phyloP scores from a whole-genome alignment of 805 yeast species.

The Myxozyma geophila region DNA sequence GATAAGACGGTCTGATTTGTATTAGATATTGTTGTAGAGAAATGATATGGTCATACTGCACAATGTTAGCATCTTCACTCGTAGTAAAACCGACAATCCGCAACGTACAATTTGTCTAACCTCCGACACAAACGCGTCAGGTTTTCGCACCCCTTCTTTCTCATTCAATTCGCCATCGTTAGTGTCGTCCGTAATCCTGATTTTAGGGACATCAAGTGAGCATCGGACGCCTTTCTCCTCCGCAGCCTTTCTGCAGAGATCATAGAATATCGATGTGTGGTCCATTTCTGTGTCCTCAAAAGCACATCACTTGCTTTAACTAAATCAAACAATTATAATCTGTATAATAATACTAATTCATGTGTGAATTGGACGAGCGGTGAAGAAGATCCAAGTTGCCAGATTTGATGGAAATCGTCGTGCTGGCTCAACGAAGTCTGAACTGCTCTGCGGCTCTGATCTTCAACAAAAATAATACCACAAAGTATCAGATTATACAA shows the following conservation, averaged over 20 bases:
- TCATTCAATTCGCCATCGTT: background rate
- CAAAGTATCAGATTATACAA: too few relatives aligned
- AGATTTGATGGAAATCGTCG: too few relatives aligned
- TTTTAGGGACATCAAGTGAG: conserved; percentile 6
- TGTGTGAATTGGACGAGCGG: too few relatives aligned
- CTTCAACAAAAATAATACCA: too few relatives aligned
- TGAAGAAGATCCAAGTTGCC: too few relatives aligned
- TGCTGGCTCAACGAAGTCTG: too few relatives aligned
- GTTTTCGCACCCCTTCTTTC: background rate
- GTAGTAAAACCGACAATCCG: background rate
- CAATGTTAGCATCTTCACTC: background rate
- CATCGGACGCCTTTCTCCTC: conserved; percentile 14
- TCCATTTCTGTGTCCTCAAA: background rate
- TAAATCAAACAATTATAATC: too few relatives aligned
- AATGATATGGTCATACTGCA: conserved; percentile 28
- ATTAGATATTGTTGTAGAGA: conserved; percentile 17
- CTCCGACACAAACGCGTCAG: conserved; percentile 21
- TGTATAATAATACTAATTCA: too few relatives aligned
- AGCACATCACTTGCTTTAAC: too few relatives aligned
- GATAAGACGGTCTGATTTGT: conserved; percentile 27
- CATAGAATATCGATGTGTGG: conserved; percentile 19
- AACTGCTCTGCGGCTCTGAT: too few relatives aligned
- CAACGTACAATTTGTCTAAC: conserved; percentile 26
- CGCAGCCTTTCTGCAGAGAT: conserved; percentile 25
- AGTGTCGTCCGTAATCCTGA: background rate